Percentiles rank a stretch among this genome's conserved stretches.
Conservation (phyloP, 495 filamentous ascomycete species). For the Annulohypoxylon maeteangense region DNA sequence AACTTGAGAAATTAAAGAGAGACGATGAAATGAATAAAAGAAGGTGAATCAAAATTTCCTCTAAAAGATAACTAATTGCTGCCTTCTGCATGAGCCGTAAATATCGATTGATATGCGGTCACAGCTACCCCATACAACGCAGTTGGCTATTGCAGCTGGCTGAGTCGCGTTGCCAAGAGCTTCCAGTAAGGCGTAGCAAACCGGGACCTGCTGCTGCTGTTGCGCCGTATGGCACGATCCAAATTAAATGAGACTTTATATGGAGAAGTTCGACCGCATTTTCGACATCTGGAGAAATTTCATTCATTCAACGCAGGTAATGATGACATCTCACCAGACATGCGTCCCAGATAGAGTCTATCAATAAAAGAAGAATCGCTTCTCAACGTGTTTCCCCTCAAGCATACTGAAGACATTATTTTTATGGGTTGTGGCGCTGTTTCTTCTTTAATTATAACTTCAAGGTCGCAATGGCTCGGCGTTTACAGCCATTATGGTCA, state of each 20-base stretch:
- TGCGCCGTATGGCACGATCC: neutral
- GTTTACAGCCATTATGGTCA: neutral
- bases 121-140: constrained; percentile 1
- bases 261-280: constrained; percentile 9
- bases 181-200: constrained; percentile 1
- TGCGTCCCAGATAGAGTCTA: neutral
- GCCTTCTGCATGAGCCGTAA: neutral
- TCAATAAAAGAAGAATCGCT: neutral
- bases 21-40: neutral
- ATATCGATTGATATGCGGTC: neutral
- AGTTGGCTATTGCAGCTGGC: constrained; percentile 15
- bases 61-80: neutral
- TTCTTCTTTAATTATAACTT: neutral
- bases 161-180: constrained; percentile 22
- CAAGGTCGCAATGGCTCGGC: neutral
- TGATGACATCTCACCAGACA: neutral
- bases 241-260: constrained; percentile 2
- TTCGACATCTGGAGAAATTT: neutral
- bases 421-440: neutral
- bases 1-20: constrained; percentile 2
- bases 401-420: neutral
- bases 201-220: neutral
- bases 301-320: neutral
- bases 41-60: neutral
- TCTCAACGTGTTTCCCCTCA: neutral